Evolutionary conservation across 148 eudicot species (phyloP).

Genomic region (Agrostemma githago): DNA sequence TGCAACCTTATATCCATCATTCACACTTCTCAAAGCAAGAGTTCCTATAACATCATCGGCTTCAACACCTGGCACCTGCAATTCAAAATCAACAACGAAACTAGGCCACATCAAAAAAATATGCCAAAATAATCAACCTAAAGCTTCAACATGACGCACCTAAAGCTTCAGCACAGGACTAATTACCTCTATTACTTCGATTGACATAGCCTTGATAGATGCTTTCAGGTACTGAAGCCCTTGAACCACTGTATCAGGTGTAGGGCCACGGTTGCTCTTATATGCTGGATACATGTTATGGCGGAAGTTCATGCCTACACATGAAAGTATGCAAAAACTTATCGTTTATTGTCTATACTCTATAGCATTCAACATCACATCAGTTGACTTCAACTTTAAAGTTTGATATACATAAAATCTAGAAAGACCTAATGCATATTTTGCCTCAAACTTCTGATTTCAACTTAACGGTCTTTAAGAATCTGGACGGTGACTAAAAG

Average conservation of each 20-base stretch:
- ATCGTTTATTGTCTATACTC: background rate
- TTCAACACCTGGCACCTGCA: constrained; percentile 97
- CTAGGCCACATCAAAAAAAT: constrained; percentile 12
- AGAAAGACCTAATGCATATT: background rate
- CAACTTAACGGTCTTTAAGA: background rate
- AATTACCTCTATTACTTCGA: constrained; percentile 88
- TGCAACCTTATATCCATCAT: constrained; percentile 81
- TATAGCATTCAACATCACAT: background rate
- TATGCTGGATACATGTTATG: constrained; percentile 82
- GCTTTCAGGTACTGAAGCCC: constrained; percentile 97
- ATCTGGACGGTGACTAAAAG: background rate
- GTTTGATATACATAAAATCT: background rate
- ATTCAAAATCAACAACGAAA: constrained; percentile 14
- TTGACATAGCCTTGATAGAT: constrained; percentile 85
- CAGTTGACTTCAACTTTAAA: background rate
- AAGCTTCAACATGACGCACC: background rate
- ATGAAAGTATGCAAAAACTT: constrained; percentile 14
- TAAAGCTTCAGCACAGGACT: background rate
- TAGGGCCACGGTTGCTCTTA: constrained; percentile 94
- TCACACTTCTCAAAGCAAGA: constrained; percentile 77
- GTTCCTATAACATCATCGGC: constrained; percentile 99
- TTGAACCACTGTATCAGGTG: constrained; percentile 97
- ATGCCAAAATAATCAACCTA: background rate
- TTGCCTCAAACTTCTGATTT: background rate
- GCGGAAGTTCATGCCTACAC: constrained; percentile 79